These are phyloP conservation scores for Diplodia sapinea DNA, from an alignment of 2,329 filamentous ascomycete species.

Conservation along the genomic window DNA sequence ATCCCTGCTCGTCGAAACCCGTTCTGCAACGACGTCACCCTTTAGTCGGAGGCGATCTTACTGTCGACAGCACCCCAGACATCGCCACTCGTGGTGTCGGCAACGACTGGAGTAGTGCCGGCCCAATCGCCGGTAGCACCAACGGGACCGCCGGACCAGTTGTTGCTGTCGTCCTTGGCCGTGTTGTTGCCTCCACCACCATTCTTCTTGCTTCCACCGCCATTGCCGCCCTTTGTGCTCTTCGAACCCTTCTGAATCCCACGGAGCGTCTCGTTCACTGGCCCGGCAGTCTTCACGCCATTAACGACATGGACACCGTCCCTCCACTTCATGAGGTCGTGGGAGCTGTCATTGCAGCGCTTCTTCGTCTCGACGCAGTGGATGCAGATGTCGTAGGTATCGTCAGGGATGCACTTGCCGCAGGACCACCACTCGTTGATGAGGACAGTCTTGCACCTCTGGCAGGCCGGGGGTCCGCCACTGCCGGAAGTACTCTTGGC, in stretches of 20 bases:
- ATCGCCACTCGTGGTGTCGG: neutral
- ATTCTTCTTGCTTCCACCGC: neutral
- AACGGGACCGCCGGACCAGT: neutral
- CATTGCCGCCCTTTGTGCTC: neutral
- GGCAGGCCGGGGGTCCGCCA: too few relatives aligned
- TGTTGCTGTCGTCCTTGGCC: neutral
- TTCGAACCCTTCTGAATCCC: neutral
- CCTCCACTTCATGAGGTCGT: constrained; percentile 12
- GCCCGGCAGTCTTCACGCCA: too few relatives aligned
- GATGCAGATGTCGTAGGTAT: constrained; percentile 17
- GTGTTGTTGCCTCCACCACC: neutral
- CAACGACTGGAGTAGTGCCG: neutral
- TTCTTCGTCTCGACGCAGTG: neutral
- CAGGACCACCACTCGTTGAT: constrained; percentile 12
- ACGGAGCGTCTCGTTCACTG: neutral
- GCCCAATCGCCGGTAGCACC: neutral
- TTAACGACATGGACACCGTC: neutral
- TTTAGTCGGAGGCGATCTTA: neutral
- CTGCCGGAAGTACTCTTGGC: too few relatives aligned
- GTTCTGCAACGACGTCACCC: neutral
- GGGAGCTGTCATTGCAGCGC: constrained; percentile 12
- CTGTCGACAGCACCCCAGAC: neutral
- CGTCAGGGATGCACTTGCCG: neutral
- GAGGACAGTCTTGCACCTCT: neutral
- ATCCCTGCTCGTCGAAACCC: neutral